phyloP scores from a whole-genome alignment of 495 filamentous ascomycete genomes.

The Lophium mytilinum region DNA sequence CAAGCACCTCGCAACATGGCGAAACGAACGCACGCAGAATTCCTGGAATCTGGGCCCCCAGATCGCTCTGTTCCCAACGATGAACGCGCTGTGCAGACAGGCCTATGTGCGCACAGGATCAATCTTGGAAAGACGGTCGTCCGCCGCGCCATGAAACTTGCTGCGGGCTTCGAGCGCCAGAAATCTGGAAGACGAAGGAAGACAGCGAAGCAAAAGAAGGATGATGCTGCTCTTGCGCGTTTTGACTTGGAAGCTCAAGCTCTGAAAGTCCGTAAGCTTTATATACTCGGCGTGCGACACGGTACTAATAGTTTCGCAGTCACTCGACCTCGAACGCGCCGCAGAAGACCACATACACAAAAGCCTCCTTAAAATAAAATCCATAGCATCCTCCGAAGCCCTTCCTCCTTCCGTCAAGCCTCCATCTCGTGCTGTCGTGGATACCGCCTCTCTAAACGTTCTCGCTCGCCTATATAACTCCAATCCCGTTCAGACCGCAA shows the following conservation, averaged over 20 bases:
- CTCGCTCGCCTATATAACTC: slow-evolving; percentile 72
- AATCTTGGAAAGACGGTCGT: slow-evolving; percentile 52
- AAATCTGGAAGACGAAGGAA: slow-evolving; percentile 72
- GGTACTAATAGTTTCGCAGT: slow-evolving; percentile 12
- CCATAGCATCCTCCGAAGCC: slow-evolving; percentile 47
- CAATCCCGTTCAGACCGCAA: slow-evolving; percentile 59
- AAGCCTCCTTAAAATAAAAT: slow-evolving; percentile 63
- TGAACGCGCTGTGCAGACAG: slow-evolving; percentile 10
- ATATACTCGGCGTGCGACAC: not conserved
- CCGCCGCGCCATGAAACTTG: slow-evolving; percentile 62
- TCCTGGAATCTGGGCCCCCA: not conserved
- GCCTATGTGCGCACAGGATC: slow-evolving; percentile 45
- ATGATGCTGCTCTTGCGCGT: slow-evolving; percentile 38
- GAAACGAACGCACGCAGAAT: slow-evolving; percentile 15
- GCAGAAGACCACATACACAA: slow-evolving; percentile 68
- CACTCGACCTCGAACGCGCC: slow-evolving; percentile 54
- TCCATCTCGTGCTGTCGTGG: slow-evolving; percentile 37
- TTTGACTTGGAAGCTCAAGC: slow-evolving; percentile 66
- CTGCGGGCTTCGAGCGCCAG: slow-evolving; percentile 83
- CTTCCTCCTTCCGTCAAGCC: slow-evolving; percentile 37
- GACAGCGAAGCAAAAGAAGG: slow-evolving; percentile 46
- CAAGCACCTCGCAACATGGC: slow-evolving; percentile 6
- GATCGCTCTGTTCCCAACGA: not conserved
- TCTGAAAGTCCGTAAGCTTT: slow-evolving; percentile 49
- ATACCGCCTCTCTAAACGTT: slow-evolving; percentile 57